Conservation (phyloP, 768 basidiomycete species). For the Mycena filopes region DNA sequence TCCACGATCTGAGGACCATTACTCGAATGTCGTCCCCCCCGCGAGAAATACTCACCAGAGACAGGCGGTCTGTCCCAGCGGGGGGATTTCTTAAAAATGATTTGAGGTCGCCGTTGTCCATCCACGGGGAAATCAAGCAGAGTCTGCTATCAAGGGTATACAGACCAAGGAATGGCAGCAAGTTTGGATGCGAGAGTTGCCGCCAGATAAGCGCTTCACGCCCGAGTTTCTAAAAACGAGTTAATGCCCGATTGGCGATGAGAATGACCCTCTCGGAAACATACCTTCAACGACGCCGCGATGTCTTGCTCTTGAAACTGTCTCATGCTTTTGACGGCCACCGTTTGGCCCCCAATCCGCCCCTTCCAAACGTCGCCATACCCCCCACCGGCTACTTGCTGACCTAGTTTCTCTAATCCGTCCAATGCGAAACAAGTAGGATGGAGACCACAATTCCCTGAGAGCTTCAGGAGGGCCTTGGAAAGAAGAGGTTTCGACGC, state of each 20-base stretch:
- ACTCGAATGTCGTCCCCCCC: neutral
- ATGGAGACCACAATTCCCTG: neutral
- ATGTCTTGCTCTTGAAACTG: neutral
- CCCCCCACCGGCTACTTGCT: neutral
- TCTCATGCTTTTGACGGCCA: conserved; percentile 4
- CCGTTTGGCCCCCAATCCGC: neutral
- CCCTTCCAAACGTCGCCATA: conserved; percentile 1
- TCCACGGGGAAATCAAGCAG: neutral
- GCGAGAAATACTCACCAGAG: neutral
- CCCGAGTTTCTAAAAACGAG: neutral
- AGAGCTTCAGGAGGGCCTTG: neutral
- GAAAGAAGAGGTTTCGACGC: neutral
- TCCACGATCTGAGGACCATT: neutral
- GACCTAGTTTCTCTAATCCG: neutral
- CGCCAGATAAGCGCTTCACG: neutral
- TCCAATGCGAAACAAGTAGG: neutral
- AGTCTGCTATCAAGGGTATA: neutral
- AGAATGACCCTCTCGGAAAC: neutral
- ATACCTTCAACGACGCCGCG: neutral
- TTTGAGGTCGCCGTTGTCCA: neutral
- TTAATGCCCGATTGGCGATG: neutral
- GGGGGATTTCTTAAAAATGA: neutral
- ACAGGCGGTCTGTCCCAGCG: neutral
- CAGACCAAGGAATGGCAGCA: neutral
- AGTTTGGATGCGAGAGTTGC: conserved; percentile 2